Evolutionary conservation across 1,284 basidiomycete genomes (phyloP).

Genomic region (Ganoderma sinense): DNA sequence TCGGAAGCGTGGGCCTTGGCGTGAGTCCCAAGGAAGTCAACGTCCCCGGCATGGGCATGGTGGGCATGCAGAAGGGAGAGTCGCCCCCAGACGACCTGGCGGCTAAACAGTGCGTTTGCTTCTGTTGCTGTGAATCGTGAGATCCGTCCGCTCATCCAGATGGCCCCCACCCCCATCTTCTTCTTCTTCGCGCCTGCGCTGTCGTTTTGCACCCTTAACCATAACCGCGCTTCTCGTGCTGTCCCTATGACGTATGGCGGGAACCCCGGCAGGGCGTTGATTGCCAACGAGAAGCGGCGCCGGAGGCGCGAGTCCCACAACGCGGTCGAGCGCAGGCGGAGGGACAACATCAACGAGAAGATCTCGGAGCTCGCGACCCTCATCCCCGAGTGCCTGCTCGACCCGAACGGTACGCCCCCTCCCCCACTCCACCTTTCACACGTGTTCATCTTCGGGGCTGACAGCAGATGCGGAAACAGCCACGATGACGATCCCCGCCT

Average conservation of each 20-base stretch:
- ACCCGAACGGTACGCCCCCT: constrained; percentile 53
- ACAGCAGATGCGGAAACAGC: constrained; percentile 24
- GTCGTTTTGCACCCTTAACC: neutral
- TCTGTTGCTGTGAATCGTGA: constrained; percentile 13
- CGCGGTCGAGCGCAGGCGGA: constrained; percentile 85
- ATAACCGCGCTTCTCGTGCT: constrained; percentile 7
- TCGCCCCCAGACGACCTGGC: constrained; percentile 45
- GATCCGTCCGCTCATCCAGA: constrained; percentile 20
- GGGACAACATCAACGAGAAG: constrained; percentile 95
- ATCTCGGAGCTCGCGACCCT: constrained; percentile 89
- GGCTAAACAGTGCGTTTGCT: constrained; percentile 49
- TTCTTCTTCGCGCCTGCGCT: neutral
- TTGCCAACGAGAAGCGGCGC: constrained; percentile 80
- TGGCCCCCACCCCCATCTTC: neutral
- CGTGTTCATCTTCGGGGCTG: neutral
- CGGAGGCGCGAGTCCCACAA: constrained; percentile 88
- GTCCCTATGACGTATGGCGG: constrained; percentile 15
- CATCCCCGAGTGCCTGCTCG: constrained; percentile 85
- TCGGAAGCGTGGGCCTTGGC: constrained; percentile 33
- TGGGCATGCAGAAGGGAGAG: constrained; percentile 35
- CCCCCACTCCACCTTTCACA: neutral
- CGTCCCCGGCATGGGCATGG: constrained; percentile 30
- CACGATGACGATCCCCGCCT: constrained; percentile 40
- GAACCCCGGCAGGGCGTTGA: constrained; percentile 42
- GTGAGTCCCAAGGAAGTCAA: constrained; percentile 45